Evolutionary conservation across 1,284 basidiomycete genomes (phyloP), one percentile per base, ranked within the genome.

Genomic region (Cystobasidium slooffiae): DNA sequence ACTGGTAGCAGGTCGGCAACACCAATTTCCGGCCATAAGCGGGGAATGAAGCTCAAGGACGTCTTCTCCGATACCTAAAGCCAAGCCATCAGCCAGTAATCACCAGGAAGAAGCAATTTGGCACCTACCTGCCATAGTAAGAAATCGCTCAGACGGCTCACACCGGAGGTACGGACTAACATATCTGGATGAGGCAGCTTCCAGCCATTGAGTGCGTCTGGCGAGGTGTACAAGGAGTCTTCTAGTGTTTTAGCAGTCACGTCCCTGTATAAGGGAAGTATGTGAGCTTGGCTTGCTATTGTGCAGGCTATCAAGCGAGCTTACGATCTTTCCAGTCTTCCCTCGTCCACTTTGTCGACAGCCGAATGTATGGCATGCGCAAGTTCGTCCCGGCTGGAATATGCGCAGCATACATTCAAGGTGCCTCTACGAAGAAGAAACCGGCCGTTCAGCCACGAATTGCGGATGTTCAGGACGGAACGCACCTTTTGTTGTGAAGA

Each of bases 21-120:
- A 1, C 94, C 93, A 81, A 98, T 97, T 74, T 95, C 90, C 0
- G 97, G 97, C 97, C 97, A 99, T 81, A 91, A 96, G 0, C 88
- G 88, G 44, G 89, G 84, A n/a, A 90, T 88, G 82, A 97, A 96
- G 81, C 98, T 93, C n/a, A 99, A 84, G 78, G 95, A 93, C 0
- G 93, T 92, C 77, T 90, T 83, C 78, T 93, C 89, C 69, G 86
- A 90, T 77, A 88, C 88, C 89, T 94, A 82, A 46, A 41, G 56
- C 49, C 31, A 63, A 16, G 47, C 39, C n/a, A 22, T 24, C 43
- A 44, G 58, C 9, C 0, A 41, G 2, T 20, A 1, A 47, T 14
- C 20, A 31, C 41, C 66, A 53, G 43, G 52, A n/a, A 64, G 55
- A 22, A 14, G 18, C 1, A 18, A 22, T 16, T 39, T 18, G n/a